Conservation (phyloP, 139 green algal species). For the Volvox reticuliferus region DNA sequence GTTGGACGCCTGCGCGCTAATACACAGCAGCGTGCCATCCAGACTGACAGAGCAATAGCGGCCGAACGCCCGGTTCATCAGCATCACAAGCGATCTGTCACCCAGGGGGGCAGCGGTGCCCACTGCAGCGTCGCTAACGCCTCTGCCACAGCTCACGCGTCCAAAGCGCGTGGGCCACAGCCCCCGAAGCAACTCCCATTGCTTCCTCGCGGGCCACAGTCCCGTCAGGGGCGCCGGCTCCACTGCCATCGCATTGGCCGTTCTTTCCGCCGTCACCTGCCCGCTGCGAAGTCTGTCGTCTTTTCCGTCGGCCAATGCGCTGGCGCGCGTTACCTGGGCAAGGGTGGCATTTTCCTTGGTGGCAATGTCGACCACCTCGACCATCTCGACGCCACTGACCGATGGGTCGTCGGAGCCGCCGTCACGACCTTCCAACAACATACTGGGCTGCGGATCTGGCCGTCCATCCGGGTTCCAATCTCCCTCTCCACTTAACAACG, state of each 20-base stretch:
- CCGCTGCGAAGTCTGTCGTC: background rate
- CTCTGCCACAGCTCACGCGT: background rate
- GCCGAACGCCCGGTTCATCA: background rate
- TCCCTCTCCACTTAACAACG: no score
- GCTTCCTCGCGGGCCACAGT: background rate
- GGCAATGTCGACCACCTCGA: no score
- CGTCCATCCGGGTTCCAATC: no score
- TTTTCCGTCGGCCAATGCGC: no score
- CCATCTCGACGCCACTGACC: no score
- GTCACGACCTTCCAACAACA: no score
- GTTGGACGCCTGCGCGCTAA: slow-evolving; percentile 33
- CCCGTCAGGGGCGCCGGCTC: background rate
- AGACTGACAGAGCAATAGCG: slow-evolving; percentile 33
- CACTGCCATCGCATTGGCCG: background rate
- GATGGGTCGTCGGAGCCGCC: no score
- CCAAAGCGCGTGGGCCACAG: no score
- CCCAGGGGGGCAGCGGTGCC: background rate
- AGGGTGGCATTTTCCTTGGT: no score
- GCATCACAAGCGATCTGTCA: slow-evolving; percentile 32
- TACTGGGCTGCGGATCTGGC: no score
- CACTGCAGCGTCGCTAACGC: background rate
- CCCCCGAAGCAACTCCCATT: background rate
- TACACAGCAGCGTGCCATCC: slow-evolving; percentile 40
- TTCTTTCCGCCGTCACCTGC: background rate
- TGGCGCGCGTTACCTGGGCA: no score